A percentile compares a stretch with the other conserved stretches of the same genome.
Evolutionary conservation across 2,329 filamentous ascomycete species (phyloP).

Genomic region (Ceratocystis harringtonii): DNA sequence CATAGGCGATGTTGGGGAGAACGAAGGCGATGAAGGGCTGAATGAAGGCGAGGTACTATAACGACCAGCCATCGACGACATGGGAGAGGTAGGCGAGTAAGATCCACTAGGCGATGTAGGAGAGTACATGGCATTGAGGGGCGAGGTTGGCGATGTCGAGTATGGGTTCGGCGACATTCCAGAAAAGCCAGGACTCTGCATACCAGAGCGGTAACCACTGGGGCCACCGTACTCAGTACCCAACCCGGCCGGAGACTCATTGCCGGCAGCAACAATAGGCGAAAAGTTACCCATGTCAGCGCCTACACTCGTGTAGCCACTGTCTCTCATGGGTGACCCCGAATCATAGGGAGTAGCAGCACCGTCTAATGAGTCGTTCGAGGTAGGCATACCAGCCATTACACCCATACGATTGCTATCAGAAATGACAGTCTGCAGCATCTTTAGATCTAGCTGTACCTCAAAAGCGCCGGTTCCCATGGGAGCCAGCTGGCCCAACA

Average conservation of each 20-base stretch:
- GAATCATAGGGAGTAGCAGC: conserved; percentile 91
- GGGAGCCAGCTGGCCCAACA: conserved; percentile 91
- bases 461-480: conserved; percentile 96
- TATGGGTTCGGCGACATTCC: conserved; percentile 57
- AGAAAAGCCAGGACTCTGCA: conserved; percentile 45
- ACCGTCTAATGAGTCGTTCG: conserved; percentile 61
- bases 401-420: conserved; percentile 78
- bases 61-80: conserved; percentile 38
- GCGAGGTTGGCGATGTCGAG: conserved; percentile 51
- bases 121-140: conserved; percentile 46
- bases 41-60: conserved; percentile 46
- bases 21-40: conserved; percentile 47
- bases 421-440: conserved; percentile 88
- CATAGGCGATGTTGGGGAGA: conserved; percentile 47
- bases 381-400: conserved; percentile 63
- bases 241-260: conserved; percentile 54
- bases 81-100: conserved; percentile 64
- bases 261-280: conserved; percentile 60
- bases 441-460: conserved; percentile 79
- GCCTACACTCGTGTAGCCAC: conserved; percentile 47
- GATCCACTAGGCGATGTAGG: conserved; percentile 60
- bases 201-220: conserved; percentile 35
- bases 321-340: conserved; percentile 62
- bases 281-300: conserved; percentile 54
- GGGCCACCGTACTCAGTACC: conserved; percentile 43